Conservation (phyloP, 179 eudicot genomes). For the Drosera spatulata region DNA sequence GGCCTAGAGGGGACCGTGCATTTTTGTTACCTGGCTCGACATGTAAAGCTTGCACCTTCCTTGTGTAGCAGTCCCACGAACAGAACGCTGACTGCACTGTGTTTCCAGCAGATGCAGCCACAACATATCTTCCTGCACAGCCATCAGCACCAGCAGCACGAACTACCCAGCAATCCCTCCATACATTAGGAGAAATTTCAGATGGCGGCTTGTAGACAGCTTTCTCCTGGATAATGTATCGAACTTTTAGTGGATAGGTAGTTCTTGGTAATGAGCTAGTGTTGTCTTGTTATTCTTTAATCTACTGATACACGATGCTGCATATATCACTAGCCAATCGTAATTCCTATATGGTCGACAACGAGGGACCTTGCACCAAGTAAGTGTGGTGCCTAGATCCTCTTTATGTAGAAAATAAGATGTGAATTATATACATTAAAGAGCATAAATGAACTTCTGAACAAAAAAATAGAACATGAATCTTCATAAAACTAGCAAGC, state of each 20-base stretch:
- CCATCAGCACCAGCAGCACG: constrained; percentile 88
- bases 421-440: too few relatives aligned
- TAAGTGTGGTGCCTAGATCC: too few relatives aligned
- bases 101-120: constrained; percentile 97
- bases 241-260: neutral
- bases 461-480: too few relatives aligned
- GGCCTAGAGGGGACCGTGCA: constrained; percentile 55
- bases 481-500: too few relatives aligned
- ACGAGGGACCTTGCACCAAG: too few relatives aligned
- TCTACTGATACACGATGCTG: too few relatives aligned
- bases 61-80: constrained; percentile 83
- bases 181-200: constrained; percentile 49
- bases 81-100: constrained; percentile 71
- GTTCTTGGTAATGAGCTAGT: neutral
- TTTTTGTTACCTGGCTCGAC: constrained; percentile 33
- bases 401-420: too few relatives aligned
- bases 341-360: too few relatives aligned
- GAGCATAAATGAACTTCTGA: too few relatives aligned
- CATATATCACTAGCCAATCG: too few relatives aligned
- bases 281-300: neutral
- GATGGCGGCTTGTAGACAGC: constrained; percentile 67
- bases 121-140: constrained; percentile 75
- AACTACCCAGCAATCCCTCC: constrained; percentile 93
- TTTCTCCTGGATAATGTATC: constrained; percentile 44
- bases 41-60: constrained; percentile 62